A percentile compares a stretch with the other conserved stretches of the same genome.
phyloP scores from a whole-genome alignment of 2,329 filamentous ascomycete species.

The Alternaria viburni region DNA sequence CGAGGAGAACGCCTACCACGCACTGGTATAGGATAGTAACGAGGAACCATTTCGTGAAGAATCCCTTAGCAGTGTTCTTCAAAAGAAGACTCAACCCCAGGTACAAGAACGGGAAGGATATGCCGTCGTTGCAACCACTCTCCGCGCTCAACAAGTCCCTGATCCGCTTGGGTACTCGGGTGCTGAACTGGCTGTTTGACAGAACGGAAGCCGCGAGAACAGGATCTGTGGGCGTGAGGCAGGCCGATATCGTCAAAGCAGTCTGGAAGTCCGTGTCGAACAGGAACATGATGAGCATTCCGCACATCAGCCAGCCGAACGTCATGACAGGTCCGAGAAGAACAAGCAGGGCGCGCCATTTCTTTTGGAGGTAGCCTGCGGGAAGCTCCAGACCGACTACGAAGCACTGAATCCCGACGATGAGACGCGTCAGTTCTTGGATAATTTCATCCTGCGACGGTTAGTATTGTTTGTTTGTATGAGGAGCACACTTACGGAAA shows the following conservation, averaged over 20 bases:
- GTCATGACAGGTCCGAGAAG: constrained; percentile 61
- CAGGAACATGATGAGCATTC: constrained; percentile 54
- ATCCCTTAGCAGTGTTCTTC: constrained; percentile 44
- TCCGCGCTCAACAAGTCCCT: constrained; percentile 61
- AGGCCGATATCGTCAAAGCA: constrained; percentile 60
- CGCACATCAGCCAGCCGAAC: constrained; percentile 56
- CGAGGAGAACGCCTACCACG: constrained; percentile 55
- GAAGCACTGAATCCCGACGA: constrained; percentile 54
- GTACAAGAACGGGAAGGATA: constrained; percentile 64
- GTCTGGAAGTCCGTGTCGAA: constrained; percentile 56
- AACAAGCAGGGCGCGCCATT: constrained; percentile 59
- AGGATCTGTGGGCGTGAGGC: constrained; percentile 64
- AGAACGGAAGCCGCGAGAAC: constrained; percentile 62
- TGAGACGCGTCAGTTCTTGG: constrained; percentile 52
- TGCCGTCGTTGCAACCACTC: constrained; percentile 63
- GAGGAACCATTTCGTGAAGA: constrained; percentile 60
- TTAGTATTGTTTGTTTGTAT: neutral
- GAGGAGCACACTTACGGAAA: constrained; percentile 10
- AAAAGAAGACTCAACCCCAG: constrained; percentile 57
- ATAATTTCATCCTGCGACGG: constrained; percentile 47
- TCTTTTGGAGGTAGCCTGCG: constrained; percentile 55
- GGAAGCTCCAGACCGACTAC: constrained; percentile 49
- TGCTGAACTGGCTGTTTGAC: constrained; percentile 60
- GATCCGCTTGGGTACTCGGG: constrained; percentile 58
- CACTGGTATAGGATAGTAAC: constrained; percentile 64